A percentile compares a stretch with the other conserved stretches of the same genome.
phyloP scores from a whole-genome alignment of 192 early-diverging fungal genomes.

The Chytriomyces sp. region DNA sequence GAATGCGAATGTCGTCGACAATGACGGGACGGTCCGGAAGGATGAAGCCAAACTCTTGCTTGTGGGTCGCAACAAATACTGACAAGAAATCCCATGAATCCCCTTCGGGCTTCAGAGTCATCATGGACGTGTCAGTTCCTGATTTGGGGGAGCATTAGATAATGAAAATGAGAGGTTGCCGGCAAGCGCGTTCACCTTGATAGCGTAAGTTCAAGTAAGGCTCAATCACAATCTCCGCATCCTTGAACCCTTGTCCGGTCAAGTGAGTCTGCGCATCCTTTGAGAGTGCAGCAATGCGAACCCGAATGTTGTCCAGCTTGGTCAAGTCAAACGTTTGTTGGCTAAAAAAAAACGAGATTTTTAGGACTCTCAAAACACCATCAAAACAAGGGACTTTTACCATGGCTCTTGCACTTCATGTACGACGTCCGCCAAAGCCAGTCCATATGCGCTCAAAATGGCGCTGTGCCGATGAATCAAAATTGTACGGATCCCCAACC shows the following conservation, averaged over 20 bases:
- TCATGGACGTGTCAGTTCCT: constrained; percentile 86
- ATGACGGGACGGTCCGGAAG: constrained; percentile 78
- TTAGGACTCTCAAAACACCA: background rate
- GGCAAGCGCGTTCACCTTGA: constrained; percentile 54
- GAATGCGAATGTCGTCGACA: constrained; percentile 91
- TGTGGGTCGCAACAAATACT: constrained; percentile 75
- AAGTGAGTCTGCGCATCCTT: constrained; percentile 56
- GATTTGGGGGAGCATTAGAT: constrained; percentile 60
- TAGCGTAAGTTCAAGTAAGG: constrained; percentile 89
- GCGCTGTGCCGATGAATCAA: constrained; percentile 87
- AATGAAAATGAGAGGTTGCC: constrained; percentile 61
- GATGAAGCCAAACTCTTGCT: constrained; percentile 95
- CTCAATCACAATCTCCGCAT: constrained; percentile 56
- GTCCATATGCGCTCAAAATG: constrained; percentile 92
- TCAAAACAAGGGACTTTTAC: constrained; percentile 17
- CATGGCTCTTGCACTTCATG: constrained; percentile 88
- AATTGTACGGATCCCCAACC: constrained; percentile 82
- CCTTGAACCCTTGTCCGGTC: constrained; percentile 69
- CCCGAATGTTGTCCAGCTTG: constrained; percentile 47
- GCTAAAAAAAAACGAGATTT: constrained; percentile 13
- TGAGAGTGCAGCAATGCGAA: constrained; percentile 56
- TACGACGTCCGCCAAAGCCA: constrained; percentile 87
- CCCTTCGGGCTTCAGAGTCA: constrained; percentile 73
- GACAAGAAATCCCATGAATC: constrained; percentile 66
- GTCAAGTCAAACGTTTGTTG: constrained; percentile 43